phyloP scores from a whole-genome alignment of 345 rosid genomes.

The Brassica incana region DNA sequence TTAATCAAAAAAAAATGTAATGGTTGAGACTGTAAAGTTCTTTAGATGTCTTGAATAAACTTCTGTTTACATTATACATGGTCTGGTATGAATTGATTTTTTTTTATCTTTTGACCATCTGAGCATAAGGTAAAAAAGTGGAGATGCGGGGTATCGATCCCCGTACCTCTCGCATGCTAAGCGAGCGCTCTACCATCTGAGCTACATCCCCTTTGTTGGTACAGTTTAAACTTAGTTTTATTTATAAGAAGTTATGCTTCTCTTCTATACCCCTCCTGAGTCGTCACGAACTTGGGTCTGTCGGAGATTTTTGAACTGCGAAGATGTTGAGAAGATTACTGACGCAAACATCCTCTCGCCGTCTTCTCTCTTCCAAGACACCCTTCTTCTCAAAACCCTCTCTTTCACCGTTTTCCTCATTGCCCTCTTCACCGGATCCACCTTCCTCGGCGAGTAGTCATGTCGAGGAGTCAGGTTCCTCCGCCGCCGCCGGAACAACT shows the following conservation, averaged over 20 bases:
- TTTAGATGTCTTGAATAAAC: no score
- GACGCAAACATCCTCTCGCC: constrained; percentile 44
- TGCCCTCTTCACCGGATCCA: constrained; percentile 45
- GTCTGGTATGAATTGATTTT: no score
- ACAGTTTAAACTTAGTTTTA: no score
- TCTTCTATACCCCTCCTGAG: neutral
- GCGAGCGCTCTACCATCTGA: constrained; percentile 96
- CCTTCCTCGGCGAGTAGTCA: constrained; percentile 37
- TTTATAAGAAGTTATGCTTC: no score
- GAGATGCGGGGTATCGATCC: constrained; percentile 89
- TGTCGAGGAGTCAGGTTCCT: constrained; percentile 40
- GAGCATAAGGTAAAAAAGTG: constrained; percentile 21
- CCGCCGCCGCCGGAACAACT: constrained; percentile 44
- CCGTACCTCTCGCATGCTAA: constrained; percentile 91
- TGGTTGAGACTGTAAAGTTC: no score
- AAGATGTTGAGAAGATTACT: constrained; percentile 54
- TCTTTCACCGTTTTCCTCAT: constrained; percentile 38
- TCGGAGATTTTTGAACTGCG: neutral
- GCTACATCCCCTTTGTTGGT: constrained; percentile 59
- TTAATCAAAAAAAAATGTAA: no score
- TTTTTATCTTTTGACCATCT: no score
- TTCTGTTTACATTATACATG: no score
- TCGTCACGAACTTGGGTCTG: neutral
- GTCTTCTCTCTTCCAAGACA: constrained; percentile 38
- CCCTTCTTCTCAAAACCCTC: constrained; percentile 33